A percentile compares a stretch with the other conserved stretches of the same genome.
phyloP scores from a whole-genome alignment of 192 early-diverging fungal species.

The Umbelopsis sp. region DNA sequence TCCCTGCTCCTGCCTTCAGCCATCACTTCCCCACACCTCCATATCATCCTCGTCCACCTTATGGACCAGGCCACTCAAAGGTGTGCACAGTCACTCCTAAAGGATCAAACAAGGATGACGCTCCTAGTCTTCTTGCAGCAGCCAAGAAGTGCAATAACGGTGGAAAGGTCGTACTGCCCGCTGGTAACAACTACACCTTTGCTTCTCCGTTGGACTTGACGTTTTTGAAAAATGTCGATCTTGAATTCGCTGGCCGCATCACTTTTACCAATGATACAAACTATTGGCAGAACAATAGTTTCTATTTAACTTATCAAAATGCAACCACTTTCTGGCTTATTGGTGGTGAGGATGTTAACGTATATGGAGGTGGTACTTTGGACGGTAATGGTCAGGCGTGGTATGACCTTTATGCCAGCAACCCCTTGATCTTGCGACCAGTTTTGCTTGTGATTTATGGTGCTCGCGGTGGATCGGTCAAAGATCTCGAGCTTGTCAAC shows the following conservation, averaged over 20 bases:
- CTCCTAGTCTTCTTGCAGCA: slow-evolving; percentile 21
- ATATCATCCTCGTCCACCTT: not conserved
- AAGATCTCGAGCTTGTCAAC: not conserved
- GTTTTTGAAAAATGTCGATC: slow-evolving; percentile 26
- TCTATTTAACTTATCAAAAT: slow-evolving; percentile 24
- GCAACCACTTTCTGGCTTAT: slow-evolving; percentile 28
- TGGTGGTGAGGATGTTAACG: slow-evolving; percentile 22
- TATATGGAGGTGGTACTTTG: slow-evolving; percentile 26
- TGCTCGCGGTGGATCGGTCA: slow-evolving; percentile 20
- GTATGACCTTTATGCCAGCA: slow-evolving; percentile 16
- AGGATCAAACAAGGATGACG: slow-evolving; percentile 15
- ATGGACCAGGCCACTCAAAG: not conserved
- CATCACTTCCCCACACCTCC: not conserved
- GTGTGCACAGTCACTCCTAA: not conserved
- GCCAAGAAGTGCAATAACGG: slow-evolving; percentile 13
- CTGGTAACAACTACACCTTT: slow-evolving; percentile 11
- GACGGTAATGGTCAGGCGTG: slow-evolving; percentile 27
- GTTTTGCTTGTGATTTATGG: slow-evolving; percentile 23
- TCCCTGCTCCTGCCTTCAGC: slow-evolving; percentile 6
- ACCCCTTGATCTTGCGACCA: slow-evolving; percentile 16
- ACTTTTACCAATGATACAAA: slow-evolving; percentile 15
- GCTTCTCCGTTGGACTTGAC: slow-evolving; percentile 22
- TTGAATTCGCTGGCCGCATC: slow-evolving; percentile 19
- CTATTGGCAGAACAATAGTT: slow-evolving; percentile 26
- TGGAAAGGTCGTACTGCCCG: slow-evolving; percentile 17